phyloP scores from a whole-genome alignment of 495 filamentous ascomycete genomes.

The Aspergillus saccharolyticus region DNA sequence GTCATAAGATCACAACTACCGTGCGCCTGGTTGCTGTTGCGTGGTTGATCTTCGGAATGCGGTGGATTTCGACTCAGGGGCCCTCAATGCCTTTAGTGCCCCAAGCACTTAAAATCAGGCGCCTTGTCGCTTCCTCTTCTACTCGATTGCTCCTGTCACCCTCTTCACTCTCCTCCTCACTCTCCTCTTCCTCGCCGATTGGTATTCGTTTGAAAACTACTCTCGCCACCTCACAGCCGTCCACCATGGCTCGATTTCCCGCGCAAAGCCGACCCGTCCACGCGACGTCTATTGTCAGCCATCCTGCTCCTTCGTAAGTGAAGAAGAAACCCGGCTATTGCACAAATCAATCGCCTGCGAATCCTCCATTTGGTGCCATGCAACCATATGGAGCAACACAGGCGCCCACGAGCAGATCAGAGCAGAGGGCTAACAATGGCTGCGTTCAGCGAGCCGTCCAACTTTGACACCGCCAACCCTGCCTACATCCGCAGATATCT shows the following conservation, averaged over 20 bases:
- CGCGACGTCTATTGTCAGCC: conserved; percentile 35
- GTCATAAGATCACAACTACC: conserved; percentile 22
- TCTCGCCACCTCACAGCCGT: conserved; percentile 23
- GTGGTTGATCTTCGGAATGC: conserved; percentile 32
- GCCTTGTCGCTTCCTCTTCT: conserved; percentile 21
- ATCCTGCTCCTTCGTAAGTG: conserved; percentile 36
- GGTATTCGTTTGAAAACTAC: conserved; percentile 15
- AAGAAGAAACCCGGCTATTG: no score
- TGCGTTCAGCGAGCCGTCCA: conserved; percentile 30
- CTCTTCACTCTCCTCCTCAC: conserved; percentile 14
- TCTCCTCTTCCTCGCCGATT: conserved; percentile 13
- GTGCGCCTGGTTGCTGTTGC: conserved; percentile 3
- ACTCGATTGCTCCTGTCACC: conserved; percentile 19
- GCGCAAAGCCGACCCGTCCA: conserved; percentile 40
- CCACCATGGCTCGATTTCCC: conserved; percentile 42
- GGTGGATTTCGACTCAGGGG: conserved; percentile 34
- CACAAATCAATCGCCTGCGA: no score
- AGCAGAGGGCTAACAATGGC: neutral
- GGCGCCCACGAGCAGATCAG: neutral
- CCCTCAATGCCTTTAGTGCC: conserved; percentile 27
- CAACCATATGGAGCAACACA: neutral
- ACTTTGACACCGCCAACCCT: conserved; percentile 60
- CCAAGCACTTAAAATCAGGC: conserved; percentile 34
- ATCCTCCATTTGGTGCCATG: neutral
- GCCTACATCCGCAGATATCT: conserved; percentile 63